Base-by-base conservation (phyloP, 257 asterid species). In the Buddleja alternifolia region DNA sequence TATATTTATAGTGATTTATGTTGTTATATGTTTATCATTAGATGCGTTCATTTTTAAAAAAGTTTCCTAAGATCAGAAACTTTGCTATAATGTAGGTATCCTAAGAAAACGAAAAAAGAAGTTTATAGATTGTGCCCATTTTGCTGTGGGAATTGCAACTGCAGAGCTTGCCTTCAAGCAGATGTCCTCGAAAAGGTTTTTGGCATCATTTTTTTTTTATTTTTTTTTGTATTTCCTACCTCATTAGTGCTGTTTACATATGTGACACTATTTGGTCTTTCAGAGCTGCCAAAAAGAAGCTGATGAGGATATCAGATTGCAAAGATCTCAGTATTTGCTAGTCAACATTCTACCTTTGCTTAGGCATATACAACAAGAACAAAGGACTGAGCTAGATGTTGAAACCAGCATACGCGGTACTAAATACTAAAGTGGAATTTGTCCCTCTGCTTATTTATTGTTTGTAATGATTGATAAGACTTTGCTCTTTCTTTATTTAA, bases 71-170 rank as follows among this genome's bases (percentile, higher is more conserved):
- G 40, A 56, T 71, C 8, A 10, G 44, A 75, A 66, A 47, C 45
- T 41, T 53, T 45, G 41, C 32, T 29, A 72, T 73, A 60, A 55
- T 62, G 45, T 75, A 90, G 97, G 96, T 90, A 90, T 72, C 96
- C 95, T 46, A 70, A 69, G 63, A 78, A 81, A 76, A 84, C 83
- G 44, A 77, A 80, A 16, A 66, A 75, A 58, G 94, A 90, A 47
- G 69, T 85, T 44, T 46, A 75, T 78, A 63, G 65, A 57, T 52
- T 75, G 14, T 90, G 97, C 71, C 97, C 97, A 52, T 83, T 80
- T 71, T 90, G 96, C 79, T 40, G 73, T 41, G 89, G 92, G 42
- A 88, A 81, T 66, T 90, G 97, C 83, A 88, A 88, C 62, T 90
- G 97, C 80, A 78, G 29, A 71, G 80, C 81, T 75, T 90, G 97